Base-by-base conservation (phyloP, 208 protist genomes). In the Tritrichomonas foetus region DNA sequence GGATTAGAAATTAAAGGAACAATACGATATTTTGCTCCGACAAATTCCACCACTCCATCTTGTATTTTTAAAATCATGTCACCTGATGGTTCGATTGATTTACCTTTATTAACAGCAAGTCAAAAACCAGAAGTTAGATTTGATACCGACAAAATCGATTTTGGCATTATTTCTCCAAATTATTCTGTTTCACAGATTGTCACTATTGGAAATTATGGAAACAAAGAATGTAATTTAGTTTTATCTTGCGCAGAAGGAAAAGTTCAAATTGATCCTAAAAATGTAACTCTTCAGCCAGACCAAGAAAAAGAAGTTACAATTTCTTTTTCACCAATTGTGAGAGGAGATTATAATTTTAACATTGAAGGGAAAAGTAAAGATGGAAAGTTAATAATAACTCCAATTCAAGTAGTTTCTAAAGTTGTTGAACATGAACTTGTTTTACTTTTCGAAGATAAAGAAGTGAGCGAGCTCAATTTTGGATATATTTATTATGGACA, bases 231-330 rank as follows among this genome's bases (percentile, higher is more conserved):
- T 47, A 14, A 13, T 39, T 57, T 89, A 39, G 25, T 20, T n/a
- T 20, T 89, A n/a, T 47, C 25, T 20, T 57, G 27, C 25, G n/a
- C 53, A 14, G 20, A 53, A 22, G 78, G 57, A 27, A 44, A 44
- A 27, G 25, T 89, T 33, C 14, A 89, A 89, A 14, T 89, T 89
- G 44, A n/a, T 39, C 78, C 78, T 27, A 25, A 89, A 89, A 57
- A 53, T 14, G 47, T 25, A 11, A 49, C 27, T 39, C 33, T 89
- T 57, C 47, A 39, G 44, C 47, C 78, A 16, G 39, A 36, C 47
- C 33, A 89, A 89, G 25, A 53, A 53, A 41, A 89, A 89, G 78
- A 89, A 89, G 39, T 89, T 27, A 27, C 41, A 57, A 27, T 89
- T 57, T 33, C 47, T 25, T 20, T 89, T 53, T n/a, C 33, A 57